phyloP scores from a whole-genome alignment of 1,139 yeast species.

The Kluyveromyces sp. region DNA sequence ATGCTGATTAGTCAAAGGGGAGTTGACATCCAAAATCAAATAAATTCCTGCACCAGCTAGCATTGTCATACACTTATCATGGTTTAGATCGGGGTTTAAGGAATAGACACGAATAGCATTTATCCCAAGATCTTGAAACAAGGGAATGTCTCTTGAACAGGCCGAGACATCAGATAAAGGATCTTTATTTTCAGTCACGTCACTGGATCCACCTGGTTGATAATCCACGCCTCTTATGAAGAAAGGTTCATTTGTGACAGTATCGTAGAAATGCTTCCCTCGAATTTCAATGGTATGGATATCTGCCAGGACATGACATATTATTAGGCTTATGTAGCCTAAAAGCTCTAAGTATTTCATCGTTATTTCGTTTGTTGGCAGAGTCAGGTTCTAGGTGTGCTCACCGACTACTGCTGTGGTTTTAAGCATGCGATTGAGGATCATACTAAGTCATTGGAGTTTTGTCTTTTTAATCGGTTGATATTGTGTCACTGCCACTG shows the following conservation, averaged over 20 bases:
- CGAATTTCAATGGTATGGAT: conserved; percentile 55
- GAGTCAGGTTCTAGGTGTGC: neutral
- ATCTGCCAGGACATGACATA: conserved; percentile 21
- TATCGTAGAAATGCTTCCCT: conserved; percentile 69
- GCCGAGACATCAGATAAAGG: conserved; percentile 46
- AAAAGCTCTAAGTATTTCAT: neutral
- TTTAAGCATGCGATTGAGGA: too few relatives aligned
- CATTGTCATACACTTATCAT: conserved; percentile 86
- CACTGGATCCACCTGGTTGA: conserved; percentile 86
- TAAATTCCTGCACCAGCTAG: conserved; percentile 90
- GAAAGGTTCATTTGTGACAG: conserved; percentile 73
- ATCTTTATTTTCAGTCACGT: conserved; percentile 42
- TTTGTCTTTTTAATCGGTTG: neutral
- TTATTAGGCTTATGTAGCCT: neutral
- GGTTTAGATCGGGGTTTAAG: conserved; percentile 73
- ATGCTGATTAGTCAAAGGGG: conserved; percentile 72
- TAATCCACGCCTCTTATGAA: conserved; percentile 76
- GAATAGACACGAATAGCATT: conserved; percentile 81
- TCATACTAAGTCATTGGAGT: too few relatives aligned
- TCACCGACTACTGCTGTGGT: too few relatives aligned
- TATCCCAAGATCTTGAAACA: conserved; percentile 41
- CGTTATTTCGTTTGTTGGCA: neutral
- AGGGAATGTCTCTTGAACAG: conserved; percentile 55
- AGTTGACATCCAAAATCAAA: conserved; percentile 81
- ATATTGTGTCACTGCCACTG: neutral